Evolutionary conservation across 768 basidiomycete species (phyloP), one percentile per base, ranked within the genome.

Genomic region (Psilocybe subaeruginosa): DNA sequence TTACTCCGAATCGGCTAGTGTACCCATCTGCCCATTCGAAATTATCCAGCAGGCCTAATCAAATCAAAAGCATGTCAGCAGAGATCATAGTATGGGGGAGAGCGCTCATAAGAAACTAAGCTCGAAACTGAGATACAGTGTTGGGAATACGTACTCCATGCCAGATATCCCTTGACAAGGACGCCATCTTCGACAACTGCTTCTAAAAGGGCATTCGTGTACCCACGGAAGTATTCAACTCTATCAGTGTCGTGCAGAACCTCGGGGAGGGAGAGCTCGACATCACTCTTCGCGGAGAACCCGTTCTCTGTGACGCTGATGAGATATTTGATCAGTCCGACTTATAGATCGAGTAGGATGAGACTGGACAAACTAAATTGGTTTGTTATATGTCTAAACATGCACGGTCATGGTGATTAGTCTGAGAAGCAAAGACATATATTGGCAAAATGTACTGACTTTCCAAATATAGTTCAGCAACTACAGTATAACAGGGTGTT

Each of bases 11-110:
- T 5, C 89, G 84, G 3, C 85, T 85, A 37, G 72, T 74, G 64
- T 88, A 88, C 7, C 89, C 87, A 61, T 90, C 88, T 19, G 85
- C 84, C 87, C 89, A 88, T 70, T 90, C 89, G 59, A 89, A 88
- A 69, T 89, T 89, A 66, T 89, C 87, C 59, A 90, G 66, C 48
- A 90, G 75, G 73, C 85, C 85, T 85, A n/a, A 4, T 43, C 7
- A 16, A 11, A 31, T 27, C 16, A 49, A 30, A 39, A 14, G 37
- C 23, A 23, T 2, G 23, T 23, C 23, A 23, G 23, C 23, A 23
- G 23, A 23, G 23, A 23, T 23, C 0, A 23, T 23, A 35, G 33
- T 35, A 2, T 35, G 33, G 33, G 33, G 23, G 23, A 23, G 23
- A 23, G 23, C 23, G 2, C 23, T 23, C 23, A 23, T 23, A 23